Percentiles rank a stretch among this genome's conserved stretches.
These are phyloP conservation scores for Euryodendron excelsum DNA, from an alignment of 148 eudicot genomes.

Conservation along the genomic window DNA sequence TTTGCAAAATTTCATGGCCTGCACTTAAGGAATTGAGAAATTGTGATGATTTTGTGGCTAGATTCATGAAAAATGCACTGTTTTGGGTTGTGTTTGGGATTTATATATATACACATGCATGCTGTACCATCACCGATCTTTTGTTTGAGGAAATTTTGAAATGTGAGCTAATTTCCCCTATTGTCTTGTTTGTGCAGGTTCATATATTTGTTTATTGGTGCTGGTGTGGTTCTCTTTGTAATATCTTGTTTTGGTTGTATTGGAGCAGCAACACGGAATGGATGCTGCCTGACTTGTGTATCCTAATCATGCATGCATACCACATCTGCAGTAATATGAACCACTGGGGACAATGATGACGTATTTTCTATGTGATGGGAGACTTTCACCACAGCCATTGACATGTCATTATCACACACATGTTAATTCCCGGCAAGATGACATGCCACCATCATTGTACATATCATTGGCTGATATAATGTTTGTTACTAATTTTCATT, in stretches of 20 bases:
- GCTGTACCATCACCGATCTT: background rate
- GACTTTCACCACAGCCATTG: background rate
- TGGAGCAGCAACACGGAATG: slow-evolving; percentile 71
- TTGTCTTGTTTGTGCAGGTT: slow-evolving; percentile 61
- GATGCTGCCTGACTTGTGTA: slow-evolving; percentile 90
- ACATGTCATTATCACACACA: background rate
- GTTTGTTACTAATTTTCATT: background rate
- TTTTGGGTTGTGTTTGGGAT: background rate
- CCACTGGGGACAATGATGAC: slow-evolving; percentile 14
- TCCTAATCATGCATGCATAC: slow-evolving; percentile 43
- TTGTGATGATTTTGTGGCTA: background rate
- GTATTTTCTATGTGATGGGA: background rate
- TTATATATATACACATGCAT: background rate
- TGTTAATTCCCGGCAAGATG: background rate
- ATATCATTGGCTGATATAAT: background rate
- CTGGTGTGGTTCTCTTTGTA: slow-evolving; percentile 63
- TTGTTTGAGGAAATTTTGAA: background rate
- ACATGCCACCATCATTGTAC: background rate
- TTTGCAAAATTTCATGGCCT: background rate
- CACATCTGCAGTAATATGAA: background rate
- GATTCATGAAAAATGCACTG: background rate
- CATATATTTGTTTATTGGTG: slow-evolving; percentile 68
- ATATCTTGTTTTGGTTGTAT: slow-evolving; percentile 85
- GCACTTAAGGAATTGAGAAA: background rate
- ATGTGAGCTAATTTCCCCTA: background rate